phyloP scores from a whole-genome alignment of 2,329 filamentous ascomycete species.

The Xylaria multiplex region DNA sequence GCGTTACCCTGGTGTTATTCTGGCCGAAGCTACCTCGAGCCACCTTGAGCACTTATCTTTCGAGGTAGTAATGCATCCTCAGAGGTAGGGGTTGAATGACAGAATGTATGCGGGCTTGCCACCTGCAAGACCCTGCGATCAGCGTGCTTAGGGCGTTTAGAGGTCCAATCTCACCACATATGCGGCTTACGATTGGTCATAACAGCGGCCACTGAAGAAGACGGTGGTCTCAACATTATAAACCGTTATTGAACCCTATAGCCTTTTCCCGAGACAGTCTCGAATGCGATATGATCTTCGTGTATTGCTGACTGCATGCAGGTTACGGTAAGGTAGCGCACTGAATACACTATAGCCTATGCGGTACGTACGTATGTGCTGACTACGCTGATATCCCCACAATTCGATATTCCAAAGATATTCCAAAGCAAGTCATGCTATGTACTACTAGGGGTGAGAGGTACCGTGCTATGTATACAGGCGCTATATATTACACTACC shows the following conservation, averaged over 20 bases:
- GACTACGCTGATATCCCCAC: constrained; percentile 22
- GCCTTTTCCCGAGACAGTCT: not conserved
- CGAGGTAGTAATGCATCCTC: constrained; percentile 11
- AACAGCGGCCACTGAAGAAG: not conserved
- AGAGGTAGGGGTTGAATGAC: constrained; percentile 11
- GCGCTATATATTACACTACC: no score
- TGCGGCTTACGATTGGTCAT: constrained; percentile 6
- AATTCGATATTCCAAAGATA: constrained; percentile 18
- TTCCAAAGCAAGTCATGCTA: no score
- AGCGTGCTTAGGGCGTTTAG: constrained; percentile 5
- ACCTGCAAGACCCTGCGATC: constrained; percentile 16
- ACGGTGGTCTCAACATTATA: not conserved
- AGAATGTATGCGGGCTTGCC: constrained; percentile 16
- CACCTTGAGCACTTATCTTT: not conserved
- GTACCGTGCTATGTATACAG: no score
- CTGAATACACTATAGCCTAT: constrained; percentile 2
- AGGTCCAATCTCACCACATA: constrained; percentile 2
- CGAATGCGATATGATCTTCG: constrained; percentile 27
- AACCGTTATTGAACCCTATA: constrained; percentile 11
- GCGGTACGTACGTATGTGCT: constrained; percentile 24
- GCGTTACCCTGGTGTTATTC: not conserved
- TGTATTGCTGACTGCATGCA: constrained; percentile 29
- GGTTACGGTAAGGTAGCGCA: not conserved
- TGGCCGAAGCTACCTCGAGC: not conserved
- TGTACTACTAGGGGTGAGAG: no score